Base-by-base conservation (phyloP, 2,329 filamentous ascomycete genomes). In the Fusarium neocosmosporiellum region DNA sequence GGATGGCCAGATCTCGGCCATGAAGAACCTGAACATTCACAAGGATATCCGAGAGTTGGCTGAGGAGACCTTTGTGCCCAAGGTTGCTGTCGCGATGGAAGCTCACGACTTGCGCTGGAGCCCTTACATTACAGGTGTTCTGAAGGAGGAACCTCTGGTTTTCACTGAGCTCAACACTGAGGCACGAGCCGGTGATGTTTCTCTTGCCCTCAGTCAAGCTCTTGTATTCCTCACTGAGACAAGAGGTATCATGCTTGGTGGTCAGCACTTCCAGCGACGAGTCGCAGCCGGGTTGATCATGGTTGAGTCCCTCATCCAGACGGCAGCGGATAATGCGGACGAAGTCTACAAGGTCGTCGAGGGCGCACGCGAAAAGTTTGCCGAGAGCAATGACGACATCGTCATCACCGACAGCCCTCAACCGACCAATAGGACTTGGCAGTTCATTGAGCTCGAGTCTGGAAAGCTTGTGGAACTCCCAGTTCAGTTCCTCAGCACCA, bases 181-280 rank as follows among this genome's bases (percentile, higher is more conserved):
- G 46, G 73, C 78, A 0, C 71, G 72, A 24, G 73, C 76, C 2
- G 78, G 76, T 0, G 76, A 78, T 27, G 78, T 78, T 0, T 78
- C 78, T 0, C 59, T 78, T 7, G 78, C 70, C 0, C 53, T 80
- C 2, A 76, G 67, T 0, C 78, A 80, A 9, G 65, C 77, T 0
- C 67, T 80, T 37, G 75, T 79, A 0, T 78, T 80, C 4, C 67
- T 79, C 1, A 73, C 74, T 2, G 78, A 80, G 54, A 78, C 73
- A 0, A 63, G 78, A n/a, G 78, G 78, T 1, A 78, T 81, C 1
- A 77, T 74, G 60, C 65, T 81, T 1, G 80, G 78, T 0, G 70
- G 75, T n/a, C 80, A 80, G 58, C 78, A 81, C 39, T 80, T 80
- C 4, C 79, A 81, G 59, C 75, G 77, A 0, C 79, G 80, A 27